Base-by-base conservation (phyloP, 116 monocot species). In the Trichopus zeylanicus region DNA sequence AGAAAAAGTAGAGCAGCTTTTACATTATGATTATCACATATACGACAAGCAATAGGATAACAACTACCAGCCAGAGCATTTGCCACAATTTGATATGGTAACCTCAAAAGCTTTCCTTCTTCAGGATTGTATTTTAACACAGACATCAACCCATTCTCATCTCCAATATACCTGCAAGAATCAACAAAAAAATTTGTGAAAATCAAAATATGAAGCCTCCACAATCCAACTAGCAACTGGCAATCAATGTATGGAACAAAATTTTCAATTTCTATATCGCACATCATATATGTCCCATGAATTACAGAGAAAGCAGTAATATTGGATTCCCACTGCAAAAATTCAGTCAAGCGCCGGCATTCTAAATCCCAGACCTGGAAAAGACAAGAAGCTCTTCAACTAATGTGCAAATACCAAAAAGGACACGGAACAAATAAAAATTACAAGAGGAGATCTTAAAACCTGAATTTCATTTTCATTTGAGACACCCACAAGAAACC, bases 401-500 rank as follows among this genome's bases (percentile, higher is more conserved):
- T 49, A 8, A 49, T 22, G 21, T 22, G 1, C 22, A n/a, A 22
- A 49, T 49, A 22, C 4, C 23, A 23, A 19, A 19, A 49, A 22
- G 7, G 22, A 49, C 49, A 16, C 22, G 21, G 23, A 49, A 49
- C n/a, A 22, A 22, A 19, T n/a, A 24, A 20, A 24, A 6, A 49
- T 7, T 22, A 42, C 42, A 27, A 34, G 8, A 23, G 33, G 33
- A 22, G 9, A 65, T 11, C 31, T 6, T 39, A 21, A n/a, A 72
- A 97, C 97, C 91, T 97, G 91, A 68, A 97, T 77, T 20, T 97
- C 91, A 85, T 97, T 91, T 46, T 91, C 91, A 74, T 88, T 97
- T 33, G 85, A 79, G 35, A 97, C 63, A 48, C 84, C 78, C 26
- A 97, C 53, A 69, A 97, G 73, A 30, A 91, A 75, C 51, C 97